phyloP scores from a whole-genome alignment of 352 stramenopile species.

The Phytophthora pluvialis region DNA sequence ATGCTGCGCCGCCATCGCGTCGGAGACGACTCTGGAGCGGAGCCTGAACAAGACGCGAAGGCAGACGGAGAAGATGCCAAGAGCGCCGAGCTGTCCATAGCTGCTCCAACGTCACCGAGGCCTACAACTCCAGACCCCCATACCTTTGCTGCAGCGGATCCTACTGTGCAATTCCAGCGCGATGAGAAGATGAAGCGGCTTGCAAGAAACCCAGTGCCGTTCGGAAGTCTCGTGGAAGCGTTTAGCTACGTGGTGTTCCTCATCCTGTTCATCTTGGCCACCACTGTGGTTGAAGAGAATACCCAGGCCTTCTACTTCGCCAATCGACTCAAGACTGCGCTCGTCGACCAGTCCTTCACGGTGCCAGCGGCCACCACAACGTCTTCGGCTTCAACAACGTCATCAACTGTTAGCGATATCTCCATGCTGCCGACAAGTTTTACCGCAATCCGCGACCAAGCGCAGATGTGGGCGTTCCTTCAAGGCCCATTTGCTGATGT shows the following conservation, averaged over 20 bases:
- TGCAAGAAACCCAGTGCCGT: conserved; percentile 43
- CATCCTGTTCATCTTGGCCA: conserved; percentile 62
- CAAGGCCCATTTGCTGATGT: conserved; percentile 63
- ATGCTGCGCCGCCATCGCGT: conserved; percentile 51
- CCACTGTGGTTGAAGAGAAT: conserved; percentile 51
- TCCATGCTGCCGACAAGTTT: conserved; percentile 49
- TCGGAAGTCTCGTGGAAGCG: conserved; percentile 58
- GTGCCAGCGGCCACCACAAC: conserved; percentile 20
- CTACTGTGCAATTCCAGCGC: conserved; percentile 18
- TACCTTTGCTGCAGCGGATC: conserved; percentile 11
- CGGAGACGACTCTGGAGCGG: conserved; percentile 21
- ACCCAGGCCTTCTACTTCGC: conserved; percentile 71
- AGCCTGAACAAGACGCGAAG: conserved; percentile 26
- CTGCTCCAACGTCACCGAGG: conserved; percentile 21
- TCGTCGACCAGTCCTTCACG: conserved; percentile 59
- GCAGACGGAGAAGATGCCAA: conserved; percentile 23
- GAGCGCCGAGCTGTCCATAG: conserved; percentile 39
- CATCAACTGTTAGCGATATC: conserved; percentile 6
- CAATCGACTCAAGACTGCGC: conserved; percentile 53
- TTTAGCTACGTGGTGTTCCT: conserved; percentile 60
- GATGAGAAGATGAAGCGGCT: conserved; percentile 58
- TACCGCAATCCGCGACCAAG: conserved; percentile 57
- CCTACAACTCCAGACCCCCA: conserved; percentile 4
- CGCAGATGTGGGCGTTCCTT: conserved; percentile 70
- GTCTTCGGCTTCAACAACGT: conserved; percentile 21